Percentiles rank a stretch among this genome's conserved stretches.
Evolutionary conservation across 1,139 yeast species (phyloP).

Genomic region (Eremothecium sinecaudum): DNA sequence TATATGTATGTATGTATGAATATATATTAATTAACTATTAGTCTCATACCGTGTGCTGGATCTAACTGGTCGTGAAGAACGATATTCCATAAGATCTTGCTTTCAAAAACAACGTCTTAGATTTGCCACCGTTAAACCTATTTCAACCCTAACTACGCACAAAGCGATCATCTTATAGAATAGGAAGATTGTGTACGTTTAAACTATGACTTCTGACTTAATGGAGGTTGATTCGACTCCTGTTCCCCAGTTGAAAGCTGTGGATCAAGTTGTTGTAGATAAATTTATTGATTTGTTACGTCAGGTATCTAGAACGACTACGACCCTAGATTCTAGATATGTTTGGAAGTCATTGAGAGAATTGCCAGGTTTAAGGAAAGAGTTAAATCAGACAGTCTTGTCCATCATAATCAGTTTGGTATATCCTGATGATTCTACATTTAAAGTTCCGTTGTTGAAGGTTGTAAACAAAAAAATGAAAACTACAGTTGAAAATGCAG

Average conservation of each 20-base stretch:
- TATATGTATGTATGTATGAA: too few relatives aligned
- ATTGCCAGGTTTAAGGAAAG: constrained; percentile 63
- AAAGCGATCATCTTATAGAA: not conserved
- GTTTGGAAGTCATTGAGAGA: constrained; percentile 80
- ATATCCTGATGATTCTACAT: constrained; percentile 43
- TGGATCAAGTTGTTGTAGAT: constrained; percentile 25
- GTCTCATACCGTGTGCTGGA: too few relatives aligned
- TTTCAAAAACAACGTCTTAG: too few relatives aligned
- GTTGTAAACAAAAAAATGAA: constrained; percentile 32
- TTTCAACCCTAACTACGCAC: not conserved
- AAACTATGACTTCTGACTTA: constrained; percentile 18
- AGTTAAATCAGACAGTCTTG: constrained; percentile 47
- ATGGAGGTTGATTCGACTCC: constrained; percentile 27
- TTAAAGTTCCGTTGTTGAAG: constrained; percentile 39
- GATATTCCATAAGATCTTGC: too few relatives aligned
- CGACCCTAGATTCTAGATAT: constrained; percentile 76
- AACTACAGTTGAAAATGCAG: constrained; percentile 28
- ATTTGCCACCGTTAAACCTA: not conserved
- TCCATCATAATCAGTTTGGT: constrained; percentile 41
- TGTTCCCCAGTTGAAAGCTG: constrained; percentile 16
- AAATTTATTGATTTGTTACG: constrained; percentile 28
- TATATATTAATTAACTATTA: too few relatives aligned
- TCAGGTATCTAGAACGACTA: constrained; percentile 51
- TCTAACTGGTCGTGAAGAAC: not conserved
- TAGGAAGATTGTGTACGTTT: too few relatives aligned